Evolutionary conservation across 148 eudicot species (phyloP), one percentile per base, ranked within the genome.

Genomic region (Drosera capensis): DNA sequence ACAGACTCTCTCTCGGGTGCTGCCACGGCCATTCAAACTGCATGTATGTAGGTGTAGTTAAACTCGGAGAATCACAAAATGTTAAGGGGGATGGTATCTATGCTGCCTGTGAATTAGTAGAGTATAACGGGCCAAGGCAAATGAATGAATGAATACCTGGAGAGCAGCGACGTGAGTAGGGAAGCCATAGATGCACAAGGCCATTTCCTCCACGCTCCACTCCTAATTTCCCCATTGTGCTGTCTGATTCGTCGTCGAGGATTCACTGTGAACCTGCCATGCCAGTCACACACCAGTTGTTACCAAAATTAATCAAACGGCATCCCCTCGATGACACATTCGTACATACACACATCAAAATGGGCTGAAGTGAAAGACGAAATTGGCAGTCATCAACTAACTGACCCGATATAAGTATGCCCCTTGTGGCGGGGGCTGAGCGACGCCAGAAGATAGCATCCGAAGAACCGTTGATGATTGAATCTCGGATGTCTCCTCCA

Each of bases 21-120:
- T 90, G 97, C 97, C 97, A 90, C 34, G 97, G 94, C 97, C 97
- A 84, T 46, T 90, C 97, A 68, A 90, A 90, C 97, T 84, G 67
- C 84, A 74, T 11, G 18, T 6, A 41, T 17, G 9, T 17, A 17
- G n/a, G 23, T 17, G 20, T 8, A 41, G 21, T 25, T 14, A 14
- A 50, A 87, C 97, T n/a, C n/a, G n/a, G n/a, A n/a, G n/a, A n/a
- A n/a, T n/a, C n/a, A n/a, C n/a, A n/a, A n/a, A n/a, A n/a, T n/a
- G n/a, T n/a, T n/a, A n/a, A n/a, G n/a, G n/a, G n/a, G n/a, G n/a
- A n/a, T n/a, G n/a, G n/a, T n/a, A n/a, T n/a, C n/a, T n/a, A n/a
- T n/a, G n/a, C n/a, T n/a, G n/a, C n/a, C n/a, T n/a, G n/a, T n/a
- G n/a, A n/a, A n/a, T n/a, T n/a, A n/a, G n/a, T n/a, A n/a, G n/a